A percentile compares a stretch with the other conserved stretches of the same genome.
Evolutionary conservation across 139 green algal genomes (phyloP).

Genomic region (Zygnema circumcarinatum): DNA sequence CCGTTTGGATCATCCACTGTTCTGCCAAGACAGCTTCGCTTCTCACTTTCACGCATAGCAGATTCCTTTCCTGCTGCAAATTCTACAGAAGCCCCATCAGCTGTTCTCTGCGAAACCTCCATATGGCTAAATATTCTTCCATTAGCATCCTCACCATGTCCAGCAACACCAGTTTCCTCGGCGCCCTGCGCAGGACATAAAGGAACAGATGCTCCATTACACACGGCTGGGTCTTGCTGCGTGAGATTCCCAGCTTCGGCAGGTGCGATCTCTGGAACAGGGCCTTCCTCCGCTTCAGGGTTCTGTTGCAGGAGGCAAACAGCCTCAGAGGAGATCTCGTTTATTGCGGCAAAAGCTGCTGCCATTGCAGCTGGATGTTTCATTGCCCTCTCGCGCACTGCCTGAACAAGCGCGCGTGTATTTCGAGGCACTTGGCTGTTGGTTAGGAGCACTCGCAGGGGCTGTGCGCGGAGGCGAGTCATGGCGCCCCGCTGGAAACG

Average conservation of each 20-base stretch:
- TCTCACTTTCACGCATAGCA: not conserved
- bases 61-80: not conserved
- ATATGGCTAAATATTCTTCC: not conserved
- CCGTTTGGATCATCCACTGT: not conserved
- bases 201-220: too few relatives aligned
- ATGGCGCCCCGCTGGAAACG: slow-evolving; percentile 42
- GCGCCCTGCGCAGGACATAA: too few relatives aligned
- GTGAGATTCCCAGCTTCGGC: too few relatives aligned
- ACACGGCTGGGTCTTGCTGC: too few relatives aligned
- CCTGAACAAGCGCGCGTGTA: slow-evolving; percentile 22
- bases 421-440: slow-evolving; percentile 50
- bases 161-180: not conserved
- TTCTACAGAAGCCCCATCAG: not conserved
- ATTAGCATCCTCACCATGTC: not conserved
- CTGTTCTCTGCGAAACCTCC: not conserved
- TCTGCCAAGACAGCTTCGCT: not conserved
- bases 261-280: not conserved
- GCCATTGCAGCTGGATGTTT: slow-evolving; percentile 16
- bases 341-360: slow-evolving; percentile 11
- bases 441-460: slow-evolving; percentile 45
- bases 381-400: not conserved
- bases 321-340: slow-evolving; percentile 17
- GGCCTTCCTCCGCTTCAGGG: not conserved
- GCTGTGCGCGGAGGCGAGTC: not conserved
- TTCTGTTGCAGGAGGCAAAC: slow-evolving; percentile 4